Evolutionary conservation across 345 rosid genomes (phyloP).

Genomic region (Euphorbia peplus): DNA sequence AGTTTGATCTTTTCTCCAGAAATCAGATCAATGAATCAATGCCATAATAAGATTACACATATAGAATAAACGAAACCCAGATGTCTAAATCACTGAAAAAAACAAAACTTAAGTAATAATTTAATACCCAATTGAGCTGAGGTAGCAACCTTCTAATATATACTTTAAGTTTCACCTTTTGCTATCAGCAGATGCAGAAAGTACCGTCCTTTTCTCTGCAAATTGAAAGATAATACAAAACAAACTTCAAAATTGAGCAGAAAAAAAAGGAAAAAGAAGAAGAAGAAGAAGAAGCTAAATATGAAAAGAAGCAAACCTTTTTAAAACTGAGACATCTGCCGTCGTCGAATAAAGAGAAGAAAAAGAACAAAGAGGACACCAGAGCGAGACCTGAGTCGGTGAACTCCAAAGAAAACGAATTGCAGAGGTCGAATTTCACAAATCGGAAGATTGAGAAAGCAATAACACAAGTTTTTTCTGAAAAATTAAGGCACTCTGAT

Average conservation of each 20-base stretch:
- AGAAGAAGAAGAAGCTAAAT: too few relatives aligned
- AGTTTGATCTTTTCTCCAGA: background rate
- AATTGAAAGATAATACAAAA: slow-evolving; percentile 20
- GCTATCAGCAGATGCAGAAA: slow-evolving; percentile 36
- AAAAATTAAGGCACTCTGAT: too few relatives aligned
- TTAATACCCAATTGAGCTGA: slow-evolving; percentile 19
- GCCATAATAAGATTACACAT: background rate
- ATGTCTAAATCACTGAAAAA: slow-evolving; percentile 32
- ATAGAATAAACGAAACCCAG: slow-evolving; percentile 21
- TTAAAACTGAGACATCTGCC: slow-evolving; percentile 45
- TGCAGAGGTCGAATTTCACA: too few relatives aligned
- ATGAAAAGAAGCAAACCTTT: slow-evolving; percentile 20
- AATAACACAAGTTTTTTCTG: too few relatives aligned
- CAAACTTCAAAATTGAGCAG: too few relatives aligned
- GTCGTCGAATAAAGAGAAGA: too few relatives aligned
- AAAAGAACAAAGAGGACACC: too few relatives aligned
- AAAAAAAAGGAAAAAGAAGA: background rate
- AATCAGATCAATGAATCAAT: background rate
- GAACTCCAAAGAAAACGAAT: too few relatives aligned
- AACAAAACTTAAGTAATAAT: slow-evolving; percentile 19
- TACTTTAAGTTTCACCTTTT: slow-evolving; percentile 20
- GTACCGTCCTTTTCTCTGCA: slow-evolving; percentile 38
- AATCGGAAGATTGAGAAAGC: too few relatives aligned
- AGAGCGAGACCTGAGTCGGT: too few relatives aligned
- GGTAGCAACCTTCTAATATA: slow-evolving; percentile 16